Conservation (phyloP, 805 yeast species). For the Ogataea neopini region DNA sequence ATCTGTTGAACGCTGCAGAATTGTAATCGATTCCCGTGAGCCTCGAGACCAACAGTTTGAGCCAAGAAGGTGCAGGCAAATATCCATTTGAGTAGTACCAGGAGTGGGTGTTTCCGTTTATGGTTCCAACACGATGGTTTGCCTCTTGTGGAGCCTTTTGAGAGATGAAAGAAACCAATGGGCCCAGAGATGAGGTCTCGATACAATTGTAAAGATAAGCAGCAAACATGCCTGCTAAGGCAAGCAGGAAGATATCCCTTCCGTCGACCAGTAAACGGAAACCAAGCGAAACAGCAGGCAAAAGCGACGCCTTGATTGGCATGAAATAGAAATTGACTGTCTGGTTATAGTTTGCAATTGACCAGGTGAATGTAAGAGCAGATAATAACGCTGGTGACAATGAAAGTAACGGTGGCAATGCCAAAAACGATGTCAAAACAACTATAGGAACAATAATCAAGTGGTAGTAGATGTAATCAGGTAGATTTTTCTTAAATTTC, state of each 20-base stretch:
- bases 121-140: slow-evolving; percentile 34
- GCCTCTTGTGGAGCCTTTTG: slow-evolving; percentile 23
- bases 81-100: slow-evolving; percentile 55
- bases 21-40: slow-evolving; percentile 35
- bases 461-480: slow-evolving; percentile 59
- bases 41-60: slow-evolving; percentile 32
- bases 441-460: slow-evolving; percentile 50
- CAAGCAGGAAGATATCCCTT: slow-evolving; percentile 39
- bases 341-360: slow-evolving; percentile 53
- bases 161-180: slow-evolving; percentile 35
- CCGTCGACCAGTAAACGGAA: slow-evolving; percentile 49
- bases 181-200: slow-evolving; percentile 57
- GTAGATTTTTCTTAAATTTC: slow-evolving; percentile 47
- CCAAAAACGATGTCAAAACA: slow-evolving; percentile 33
- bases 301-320: slow-evolving; percentile 56
- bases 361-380: slow-evolving; percentile 63
- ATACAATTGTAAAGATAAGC: slow-evolving; percentile 64
- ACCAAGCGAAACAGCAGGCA: slow-evolving; percentile 46
- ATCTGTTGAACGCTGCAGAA: slow-evolving; percentile 30
- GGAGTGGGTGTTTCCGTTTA: slow-evolving; percentile 23
- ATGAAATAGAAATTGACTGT: slow-evolving; percentile 53
- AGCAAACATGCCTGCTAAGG: slow-evolving; percentile 51
- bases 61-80: slow-evolving; percentile 55
- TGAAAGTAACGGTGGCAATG: slow-evolving; percentile 32
- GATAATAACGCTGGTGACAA: slow-evolving; percentile 45